phyloP scores from a whole-genome alignment of 352 stramenopile species.

The Globisporangium solare region DNA sequence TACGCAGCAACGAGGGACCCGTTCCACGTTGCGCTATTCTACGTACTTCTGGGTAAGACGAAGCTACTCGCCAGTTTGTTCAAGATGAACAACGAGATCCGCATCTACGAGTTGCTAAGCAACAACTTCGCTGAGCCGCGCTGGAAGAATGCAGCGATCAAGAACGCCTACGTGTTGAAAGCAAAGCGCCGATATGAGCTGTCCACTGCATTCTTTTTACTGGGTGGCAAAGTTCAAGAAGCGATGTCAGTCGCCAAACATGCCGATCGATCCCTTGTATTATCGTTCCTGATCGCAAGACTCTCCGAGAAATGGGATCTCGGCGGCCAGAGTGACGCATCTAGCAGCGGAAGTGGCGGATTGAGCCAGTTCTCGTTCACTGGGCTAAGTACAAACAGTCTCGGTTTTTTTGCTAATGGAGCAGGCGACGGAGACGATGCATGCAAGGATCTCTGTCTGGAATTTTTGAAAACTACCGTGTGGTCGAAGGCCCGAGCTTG shows the following conservation, averaged over 20 bases:
- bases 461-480: slow-evolving; percentile 62
- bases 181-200: slow-evolving; percentile 79
- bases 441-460: slow-evolving; percentile 38
- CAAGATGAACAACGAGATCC: slow-evolving; percentile 74
- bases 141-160: slow-evolving; percentile 87
- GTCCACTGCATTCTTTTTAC: slow-evolving; percentile 79
- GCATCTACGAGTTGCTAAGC: slow-evolving; percentile 69
- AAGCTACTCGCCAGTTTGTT: slow-evolving; percentile 81
- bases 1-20: slow-evolving; percentile 72
- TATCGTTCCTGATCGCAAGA: slow-evolving; percentile 77
- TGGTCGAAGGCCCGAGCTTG: slow-evolving; percentile 37
- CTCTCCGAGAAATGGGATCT: slow-evolving; percentile 76
- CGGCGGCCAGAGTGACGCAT: slow-evolving; percentile 21
- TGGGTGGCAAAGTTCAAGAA: slow-evolving; percentile 74
- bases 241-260: slow-evolving; percentile 71
- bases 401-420: slow-evolving; percentile 6
- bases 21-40: slow-evolving; percentile 83
- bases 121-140: slow-evolving; percentile 82
- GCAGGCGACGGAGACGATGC: not conserved
- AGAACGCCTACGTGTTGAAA: slow-evolving; percentile 88
- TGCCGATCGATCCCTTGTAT: slow-evolving; percentile 63
- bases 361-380: slow-evolving; percentile 51
- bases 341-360: slow-evolving; percentile 7
- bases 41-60: slow-evolving; percentile 81
- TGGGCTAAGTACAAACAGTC: slow-evolving; percentile 45